These are phyloP conservation scores for Penicillium sp. DNA, from an alignment of 2,329 filamentous ascomycete species.

Conservation along the genomic window DNA sequence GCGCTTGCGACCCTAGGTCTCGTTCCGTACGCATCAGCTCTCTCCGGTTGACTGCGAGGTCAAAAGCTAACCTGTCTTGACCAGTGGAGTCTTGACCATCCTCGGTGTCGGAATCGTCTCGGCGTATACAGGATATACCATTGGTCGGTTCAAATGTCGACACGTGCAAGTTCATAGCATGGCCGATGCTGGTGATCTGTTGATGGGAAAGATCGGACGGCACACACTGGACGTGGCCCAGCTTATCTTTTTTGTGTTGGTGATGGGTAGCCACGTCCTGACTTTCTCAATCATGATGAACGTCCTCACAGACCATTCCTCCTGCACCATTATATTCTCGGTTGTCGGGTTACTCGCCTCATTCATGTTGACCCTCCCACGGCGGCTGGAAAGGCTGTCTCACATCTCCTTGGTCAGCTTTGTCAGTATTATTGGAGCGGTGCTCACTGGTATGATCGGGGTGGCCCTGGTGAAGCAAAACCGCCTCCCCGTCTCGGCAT, in stretches of 20 bases:
- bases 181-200: constrained; percentile 60
- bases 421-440: constrained; percentile 58
- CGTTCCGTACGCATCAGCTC: constrained; percentile 38
- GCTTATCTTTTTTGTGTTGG: constrained; percentile 60
- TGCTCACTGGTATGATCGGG: constrained; percentile 60
- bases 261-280: constrained; percentile 64
- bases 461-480: constrained; percentile 49
- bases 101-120: constrained; percentile 51
- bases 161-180: constrained; percentile 60
- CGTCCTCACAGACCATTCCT: constrained; percentile 55
- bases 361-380: constrained; percentile 54
- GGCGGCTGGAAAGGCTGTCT: constrained; percentile 57
- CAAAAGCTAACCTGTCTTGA: not conserved
- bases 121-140: constrained; percentile 55
- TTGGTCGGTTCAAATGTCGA: constrained; percentile 53
- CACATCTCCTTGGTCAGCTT: constrained; percentile 59
- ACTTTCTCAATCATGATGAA: constrained; percentile 65
- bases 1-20: constrained; percentile 51
- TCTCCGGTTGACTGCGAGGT: not conserved
- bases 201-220: constrained; percentile 57
- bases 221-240: constrained; percentile 59
- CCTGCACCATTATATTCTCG: constrained; percentile 59
- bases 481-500: constrained; percentile 28
- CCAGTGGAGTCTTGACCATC: constrained; percentile 49
- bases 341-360: constrained; percentile 55